Conservation (phyloP, 148 eudicot species). For the Spergularia marina region DNA sequence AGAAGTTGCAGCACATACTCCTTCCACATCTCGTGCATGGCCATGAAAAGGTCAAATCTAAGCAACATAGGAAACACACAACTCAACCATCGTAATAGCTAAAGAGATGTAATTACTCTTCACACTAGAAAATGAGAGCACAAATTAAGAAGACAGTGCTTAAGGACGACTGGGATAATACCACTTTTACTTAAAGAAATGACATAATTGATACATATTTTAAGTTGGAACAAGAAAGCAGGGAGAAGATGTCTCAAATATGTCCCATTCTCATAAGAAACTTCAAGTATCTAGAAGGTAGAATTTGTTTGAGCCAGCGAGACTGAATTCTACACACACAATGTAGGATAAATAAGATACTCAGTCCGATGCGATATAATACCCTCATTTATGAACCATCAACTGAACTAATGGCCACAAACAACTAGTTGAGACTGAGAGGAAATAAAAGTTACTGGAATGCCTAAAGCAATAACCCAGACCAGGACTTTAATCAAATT, state of each 20-base stretch:
- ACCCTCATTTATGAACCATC: background rate
- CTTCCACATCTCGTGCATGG: conserved; percentile 85
- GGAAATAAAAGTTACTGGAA: no score
- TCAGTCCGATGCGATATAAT: background rate
- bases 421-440: no score
- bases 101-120: background rate
- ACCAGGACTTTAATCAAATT: no score
- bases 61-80: conserved; percentile 12
- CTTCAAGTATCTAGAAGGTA: no score
- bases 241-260: background rate
- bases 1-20: conserved; percentile 51
- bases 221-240: background rate
- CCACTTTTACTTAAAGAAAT: background rate
- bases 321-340: background rate
- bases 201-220: background rate
- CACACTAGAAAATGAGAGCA: background rate
- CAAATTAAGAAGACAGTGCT: background rate
- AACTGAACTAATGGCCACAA: no score
- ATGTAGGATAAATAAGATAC: background rate
- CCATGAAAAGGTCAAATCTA: conserved; percentile 59
- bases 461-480: no score
- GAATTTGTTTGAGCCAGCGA: background rate
- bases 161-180: background rate
- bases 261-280: background rate
- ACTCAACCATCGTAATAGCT: background rate